Conservation (phyloP, 345 rosid genomes). For the Citrus trifoliata region DNA sequence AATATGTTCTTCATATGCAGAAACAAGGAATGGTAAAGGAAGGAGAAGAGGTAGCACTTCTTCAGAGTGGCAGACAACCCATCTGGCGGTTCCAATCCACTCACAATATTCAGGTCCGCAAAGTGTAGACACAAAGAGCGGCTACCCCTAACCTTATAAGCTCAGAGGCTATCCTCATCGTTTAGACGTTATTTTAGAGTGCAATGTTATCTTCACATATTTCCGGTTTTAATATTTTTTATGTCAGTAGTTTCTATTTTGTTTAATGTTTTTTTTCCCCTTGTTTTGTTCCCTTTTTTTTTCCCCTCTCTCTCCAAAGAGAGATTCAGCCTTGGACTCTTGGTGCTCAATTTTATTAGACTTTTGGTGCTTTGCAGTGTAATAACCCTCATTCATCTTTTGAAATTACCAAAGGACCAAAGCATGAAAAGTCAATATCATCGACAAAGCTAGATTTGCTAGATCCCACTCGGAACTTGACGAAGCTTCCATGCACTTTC, state of each 20-base stretch:
- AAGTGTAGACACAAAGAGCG: constrained; percentile 39
- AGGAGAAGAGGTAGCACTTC: constrained; percentile 92
- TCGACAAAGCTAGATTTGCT: background rate
- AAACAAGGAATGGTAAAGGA: constrained; percentile 91
- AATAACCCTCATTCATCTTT: background rate
- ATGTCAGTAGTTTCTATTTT: background rate
- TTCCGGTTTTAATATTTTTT: too few species aligned
- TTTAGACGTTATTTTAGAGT: background rate
- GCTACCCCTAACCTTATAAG: background rate
- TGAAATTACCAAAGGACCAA: background rate
- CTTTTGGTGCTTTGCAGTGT: background rate
- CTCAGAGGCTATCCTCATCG: background rate
- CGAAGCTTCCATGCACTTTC: background rate
- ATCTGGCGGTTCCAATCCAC: constrained; percentile 97
- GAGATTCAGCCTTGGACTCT: background rate
- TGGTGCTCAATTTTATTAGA: background rate
- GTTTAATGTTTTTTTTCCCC: background rate
- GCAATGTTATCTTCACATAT: background rate
- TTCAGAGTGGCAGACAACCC: constrained; percentile 91
- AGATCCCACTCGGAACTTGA: too few species aligned
- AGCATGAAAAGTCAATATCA: background rate
- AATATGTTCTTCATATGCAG: constrained; percentile 33
- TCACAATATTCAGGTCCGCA: constrained; percentile 93
- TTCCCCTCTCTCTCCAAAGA: background rate
- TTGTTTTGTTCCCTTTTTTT: too few species aligned